These are phyloP conservation scores for Aspergillus egyptiacus DNA, from an alignment of 495 filamentous ascomycete genomes.

Conservation along the genomic window DNA sequence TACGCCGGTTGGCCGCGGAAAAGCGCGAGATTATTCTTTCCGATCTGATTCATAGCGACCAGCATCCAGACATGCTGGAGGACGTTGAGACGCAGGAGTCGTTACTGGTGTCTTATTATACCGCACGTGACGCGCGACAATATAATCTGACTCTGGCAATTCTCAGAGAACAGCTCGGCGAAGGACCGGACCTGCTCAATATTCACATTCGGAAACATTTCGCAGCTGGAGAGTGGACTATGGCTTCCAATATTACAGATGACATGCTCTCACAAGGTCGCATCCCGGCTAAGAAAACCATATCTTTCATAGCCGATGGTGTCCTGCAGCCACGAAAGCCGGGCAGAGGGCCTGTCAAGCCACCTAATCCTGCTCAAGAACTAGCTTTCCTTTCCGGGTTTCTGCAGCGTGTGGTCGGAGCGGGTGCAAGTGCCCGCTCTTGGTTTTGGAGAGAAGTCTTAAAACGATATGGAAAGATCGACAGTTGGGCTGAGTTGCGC, in stretches of 20 bases:
- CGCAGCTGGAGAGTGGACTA: slow-evolving; percentile 27
- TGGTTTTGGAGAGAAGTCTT: slow-evolving; percentile 39
- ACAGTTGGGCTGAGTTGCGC: slow-evolving; percentile 32
- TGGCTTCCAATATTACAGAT: slow-evolving; percentile 33
- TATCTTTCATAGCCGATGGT: slow-evolving; percentile 33
- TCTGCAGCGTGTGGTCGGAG: slow-evolving; percentile 31
- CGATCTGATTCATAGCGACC: slow-evolving; percentile 59
- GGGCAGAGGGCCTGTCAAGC: slow-evolving; percentile 21
- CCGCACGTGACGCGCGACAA: slow-evolving; percentile 42
- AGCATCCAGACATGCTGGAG: slow-evolving; percentile 70
- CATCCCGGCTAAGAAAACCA: slow-evolving; percentile 25
- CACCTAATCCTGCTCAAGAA: slow-evolving; percentile 19
- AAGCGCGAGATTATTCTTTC: slow-evolving; percentile 51
- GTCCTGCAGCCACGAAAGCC: slow-evolving; percentile 29
- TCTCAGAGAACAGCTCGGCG: slow-evolving; percentile 32
- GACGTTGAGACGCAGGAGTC: slow-evolving; percentile 53
- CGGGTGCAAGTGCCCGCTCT: slow-evolving; percentile 25
- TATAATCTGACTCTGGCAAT: slow-evolving; percentile 50
- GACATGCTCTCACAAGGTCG: slow-evolving; percentile 29
- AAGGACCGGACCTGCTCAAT: slow-evolving; percentile 26
- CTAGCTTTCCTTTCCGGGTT: slow-evolving; percentile 32
- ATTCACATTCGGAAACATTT: slow-evolving; percentile 43
- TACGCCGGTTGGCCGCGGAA: slow-evolving; percentile 52
- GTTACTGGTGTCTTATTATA: slow-evolving; percentile 47
- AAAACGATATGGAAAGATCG: slow-evolving; percentile 36